phyloP scores from a whole-genome alignment of 1,139 yeast species.

The Candida sanyaensis region DNA sequence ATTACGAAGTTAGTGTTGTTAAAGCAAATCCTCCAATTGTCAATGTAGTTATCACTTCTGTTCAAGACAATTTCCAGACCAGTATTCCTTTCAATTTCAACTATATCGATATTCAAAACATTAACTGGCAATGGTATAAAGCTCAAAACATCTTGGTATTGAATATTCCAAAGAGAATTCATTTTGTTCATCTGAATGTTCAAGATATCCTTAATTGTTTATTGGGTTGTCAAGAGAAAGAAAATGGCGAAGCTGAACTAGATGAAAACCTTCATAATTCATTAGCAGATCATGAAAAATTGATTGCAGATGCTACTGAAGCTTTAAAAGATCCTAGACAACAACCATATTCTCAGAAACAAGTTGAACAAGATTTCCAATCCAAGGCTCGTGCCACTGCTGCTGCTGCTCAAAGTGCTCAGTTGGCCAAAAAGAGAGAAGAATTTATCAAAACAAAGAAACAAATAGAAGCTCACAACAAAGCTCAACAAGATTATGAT shows the following conservation, averaged over 20 bases:
- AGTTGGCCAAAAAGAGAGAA: neutral
- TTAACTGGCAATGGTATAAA: conserved; percentile 39
- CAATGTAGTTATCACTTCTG: conserved; percentile 32
- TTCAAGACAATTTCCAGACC: conserved; percentile 34
- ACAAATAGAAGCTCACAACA: neutral
- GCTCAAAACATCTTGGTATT: conserved; percentile 39
- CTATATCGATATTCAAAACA: conserved; percentile 33
- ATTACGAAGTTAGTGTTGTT: conserved; percentile 41
- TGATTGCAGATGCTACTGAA: conserved; percentile 2
- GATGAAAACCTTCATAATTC: neutral
- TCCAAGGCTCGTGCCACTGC: neutral
- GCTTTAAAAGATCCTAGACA: conserved; percentile 1
- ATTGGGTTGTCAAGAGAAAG: conserved; percentile 6
- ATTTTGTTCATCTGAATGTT: conserved; percentile 14
- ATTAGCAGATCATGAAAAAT: conserved; percentile 1
- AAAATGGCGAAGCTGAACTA: neutral
- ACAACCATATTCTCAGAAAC: conserved; percentile 1
- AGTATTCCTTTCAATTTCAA: conserved; percentile 34
- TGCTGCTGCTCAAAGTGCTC: neutral
- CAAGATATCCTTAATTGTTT: conserved; percentile 15
- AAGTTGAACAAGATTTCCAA: neutral
- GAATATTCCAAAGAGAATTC: conserved; percentile 37
- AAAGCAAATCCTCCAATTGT: conserved; percentile 23
- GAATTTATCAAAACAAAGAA: conserved; percentile 1
- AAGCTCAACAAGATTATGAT: conserved; percentile 1